Percentiles rank a stretch among this genome's conserved stretches.
Conservation (phyloP, 106 monocot species). For the Apostasia shenzhenica region DNA sequence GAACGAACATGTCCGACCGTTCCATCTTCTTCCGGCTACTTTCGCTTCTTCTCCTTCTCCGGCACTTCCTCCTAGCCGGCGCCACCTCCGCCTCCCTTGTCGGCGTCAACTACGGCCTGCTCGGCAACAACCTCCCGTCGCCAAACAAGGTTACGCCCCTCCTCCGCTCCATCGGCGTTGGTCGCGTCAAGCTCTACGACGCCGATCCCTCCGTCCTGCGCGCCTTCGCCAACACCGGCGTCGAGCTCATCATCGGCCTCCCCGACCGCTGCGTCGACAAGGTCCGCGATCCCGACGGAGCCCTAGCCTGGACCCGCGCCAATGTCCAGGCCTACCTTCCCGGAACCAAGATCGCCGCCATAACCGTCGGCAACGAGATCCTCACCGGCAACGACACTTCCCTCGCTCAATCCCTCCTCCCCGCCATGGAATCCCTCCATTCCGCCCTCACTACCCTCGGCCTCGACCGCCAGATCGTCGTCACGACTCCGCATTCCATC, state of each 20-base stretch:
- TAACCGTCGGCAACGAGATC: constrained; percentile 28
- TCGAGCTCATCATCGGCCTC: constrained; percentile 25
- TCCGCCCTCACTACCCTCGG: constrained; percentile 15
- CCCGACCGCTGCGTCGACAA: constrained; percentile 23
- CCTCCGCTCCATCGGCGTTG: constrained; percentile 19
- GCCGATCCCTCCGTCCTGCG: constrained; percentile 23
- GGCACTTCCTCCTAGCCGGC: neutral
- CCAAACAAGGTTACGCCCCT: constrained; percentile 17
- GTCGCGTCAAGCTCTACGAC: constrained; percentile 24
- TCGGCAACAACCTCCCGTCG: constrained; percentile 20
- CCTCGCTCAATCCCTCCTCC: constrained; percentile 13
- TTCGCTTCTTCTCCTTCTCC: constrained; percentile 2
- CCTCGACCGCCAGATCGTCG: constrained; percentile 15
- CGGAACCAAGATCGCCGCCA: constrained; percentile 16
- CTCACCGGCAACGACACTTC: constrained; percentile 27
- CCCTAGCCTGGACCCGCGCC: constrained; percentile 17
- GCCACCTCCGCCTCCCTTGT: constrained; percentile 23
- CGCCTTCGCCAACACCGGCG: constrained; percentile 22
- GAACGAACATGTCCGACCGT: neutral
- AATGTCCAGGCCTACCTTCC: constrained; percentile 17
- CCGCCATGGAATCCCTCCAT: constrained; percentile 23
- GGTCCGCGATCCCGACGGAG: constrained; percentile 8
- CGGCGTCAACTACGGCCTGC: constrained; percentile 25
- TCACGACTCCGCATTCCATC: constrained; percentile 19
- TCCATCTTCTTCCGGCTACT: neutral